Base-by-base conservation (phyloP, 306 rosid genomes). In the Aeschynomene evenia region DNA sequence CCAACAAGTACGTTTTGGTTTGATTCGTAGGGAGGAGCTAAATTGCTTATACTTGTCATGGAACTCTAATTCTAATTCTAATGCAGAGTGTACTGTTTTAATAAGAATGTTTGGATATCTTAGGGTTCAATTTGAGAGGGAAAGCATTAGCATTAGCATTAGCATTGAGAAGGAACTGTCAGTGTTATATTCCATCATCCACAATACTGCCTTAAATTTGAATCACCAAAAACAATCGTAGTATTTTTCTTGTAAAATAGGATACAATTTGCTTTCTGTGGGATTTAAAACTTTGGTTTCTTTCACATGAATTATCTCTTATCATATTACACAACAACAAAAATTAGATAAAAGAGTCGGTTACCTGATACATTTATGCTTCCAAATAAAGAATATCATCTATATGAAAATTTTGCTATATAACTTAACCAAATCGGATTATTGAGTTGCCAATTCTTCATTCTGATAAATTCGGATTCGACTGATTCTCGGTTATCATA, bases 351-450 rank as follows among this genome's bases (percentile, higher is more conserved):
- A 52, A 37, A 55, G 14, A 24, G 66, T 63, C 15, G 40, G 45
- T 68, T 73, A 65, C 58, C 68, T 29, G 48, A 52, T 76, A 71
- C 96, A 91, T 7, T 81, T 75, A 78, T 36, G 70, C 60, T n/a
- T n/a, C n/a, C 84, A 64, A 53, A 40, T 74, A 87, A 89, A 83
- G 88, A 87, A 92, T 84, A 77, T 62, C n/a, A 85, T 70, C 77
- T 84, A 79, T 82, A 73, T 53, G 76, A 49, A 80, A 70, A 54
- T 26, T 62, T 79, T 81, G n/a, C 85, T 84, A 81, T 82, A 74
- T 83, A 71, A 59, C 79, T 84, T 62, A 74, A 80, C 80, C 73
- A 75, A 84, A 84, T 81, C 86, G 84, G 66, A 81, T 89, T 89
- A 88, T 89, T 88, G 70, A 78, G 84, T 75, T 64, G 71, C 82